These are phyloP conservation scores for Trametes versicolor DNA, from an alignment of 1,284 basidiomycete genomes.

Conservation along the genomic window DNA sequence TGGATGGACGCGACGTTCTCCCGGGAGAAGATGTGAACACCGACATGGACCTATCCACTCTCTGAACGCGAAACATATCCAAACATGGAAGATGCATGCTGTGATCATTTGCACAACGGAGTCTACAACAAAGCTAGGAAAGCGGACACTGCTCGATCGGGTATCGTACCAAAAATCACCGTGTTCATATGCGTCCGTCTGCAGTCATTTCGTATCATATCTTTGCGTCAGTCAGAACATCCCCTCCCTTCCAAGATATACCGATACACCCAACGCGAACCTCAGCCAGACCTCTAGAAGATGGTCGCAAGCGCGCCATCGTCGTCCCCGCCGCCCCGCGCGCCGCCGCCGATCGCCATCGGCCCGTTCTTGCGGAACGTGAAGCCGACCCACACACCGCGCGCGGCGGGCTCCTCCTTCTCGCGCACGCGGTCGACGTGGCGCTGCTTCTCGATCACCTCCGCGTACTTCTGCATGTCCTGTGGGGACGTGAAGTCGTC, in stretches of 20 bases:
- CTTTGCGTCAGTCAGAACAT: slow-evolving; percentile 12
- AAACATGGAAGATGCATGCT: neutral
- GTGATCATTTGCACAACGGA: neutral
- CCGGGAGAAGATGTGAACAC: too few species aligned
- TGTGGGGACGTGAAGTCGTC: slow-evolving; percentile 94
- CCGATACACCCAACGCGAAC: too few species aligned
- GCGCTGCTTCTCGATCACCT: slow-evolving; percentile 97
- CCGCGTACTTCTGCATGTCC: slow-evolving; percentile 99
- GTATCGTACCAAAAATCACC: slow-evolving; percentile 26
- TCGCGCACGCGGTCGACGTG: slow-evolving; percentile 94
- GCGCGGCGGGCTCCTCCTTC: slow-evolving; percentile 76
- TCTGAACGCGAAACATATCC: too few species aligned
- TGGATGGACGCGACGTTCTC: too few species aligned
- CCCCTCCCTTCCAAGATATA: neutral
- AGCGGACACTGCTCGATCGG: slow-evolving; percentile 24
- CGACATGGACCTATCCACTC: too few species aligned
- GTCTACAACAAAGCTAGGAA: slow-evolving; percentile 30
- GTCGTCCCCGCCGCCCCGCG: slow-evolving; percentile 34
- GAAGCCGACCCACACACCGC: slow-evolving; percentile 97
- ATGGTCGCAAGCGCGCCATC: slow-evolving; percentile 40
- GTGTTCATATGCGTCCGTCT: slow-evolving; percentile 9
- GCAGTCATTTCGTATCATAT: slow-evolving; percentile 5
- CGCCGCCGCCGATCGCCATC: slow-evolving; percentile 33
- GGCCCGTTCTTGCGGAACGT: slow-evolving; percentile 84
- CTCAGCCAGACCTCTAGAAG: slow-evolving; percentile 25